Base-by-base conservation (phyloP, 768 basidiomycete genomes). In the Cubamyces lactineus region DNA sequence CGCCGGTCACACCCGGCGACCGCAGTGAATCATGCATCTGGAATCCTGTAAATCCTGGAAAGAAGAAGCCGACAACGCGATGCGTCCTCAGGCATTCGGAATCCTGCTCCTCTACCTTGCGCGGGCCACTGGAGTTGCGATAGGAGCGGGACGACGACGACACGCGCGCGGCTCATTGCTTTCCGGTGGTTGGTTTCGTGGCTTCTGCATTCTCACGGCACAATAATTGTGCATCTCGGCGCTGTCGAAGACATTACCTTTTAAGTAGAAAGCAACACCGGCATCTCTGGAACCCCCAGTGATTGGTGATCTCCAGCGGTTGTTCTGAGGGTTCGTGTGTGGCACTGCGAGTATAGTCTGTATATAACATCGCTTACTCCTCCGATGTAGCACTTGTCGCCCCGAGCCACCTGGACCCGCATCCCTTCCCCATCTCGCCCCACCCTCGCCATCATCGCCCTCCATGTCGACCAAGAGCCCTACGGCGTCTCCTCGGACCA, bases 271-370 rank as follows among this genome's bases (percentile, higher is more conserved):
- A 51, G 5, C n/a, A 13, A 21, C 26, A 13, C 30, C 57, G 49
- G 56, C 30, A 57, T 48, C 56, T 48, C 19, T 15, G 26, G 48
- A 42, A 41, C 19, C 42, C 24, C 23, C 24, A 41, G 26, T 62
- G 61, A 62, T 62, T 48, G 49, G 49, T 62, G 61, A 62, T 62
- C 61, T 45, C 34, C 54, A 56, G 51, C 50, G 54, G 47, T 43
- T 56, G 61, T 62, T 57, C 49, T 46, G 12, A 28, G 28, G 61
- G 34, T 34, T 49, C 48, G 28, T 42, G 34, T 34, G 48, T 52
- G 55, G 54, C 54, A 52, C 61, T 56, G 54, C 54, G 61, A 45
- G 46, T 23, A 46, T 34, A 61, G 38, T 55, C 54, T 42, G 48
- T 62, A 62, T 62, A 62, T 56, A 62, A 56, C 45, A 46, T 55